These are phyloP conservation scores for Fusarium sp. DNA, from an alignment of 2,329 filamentous ascomycete species.

Conservation along the genomic window DNA sequence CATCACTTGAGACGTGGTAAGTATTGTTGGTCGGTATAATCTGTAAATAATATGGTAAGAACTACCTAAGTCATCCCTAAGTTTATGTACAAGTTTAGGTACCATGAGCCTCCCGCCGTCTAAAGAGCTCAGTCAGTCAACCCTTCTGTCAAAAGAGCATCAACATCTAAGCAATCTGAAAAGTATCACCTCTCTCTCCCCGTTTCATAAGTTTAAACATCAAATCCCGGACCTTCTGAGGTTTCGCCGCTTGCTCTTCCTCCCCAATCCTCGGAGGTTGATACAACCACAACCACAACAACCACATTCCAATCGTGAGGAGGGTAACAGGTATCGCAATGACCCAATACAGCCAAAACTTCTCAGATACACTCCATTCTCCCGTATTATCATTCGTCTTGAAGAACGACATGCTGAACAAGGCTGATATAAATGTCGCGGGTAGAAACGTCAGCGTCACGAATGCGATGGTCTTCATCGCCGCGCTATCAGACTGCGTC, in stretches of 20 bases:
- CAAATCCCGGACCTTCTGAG: not conserved
- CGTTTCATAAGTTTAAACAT: not conserved
- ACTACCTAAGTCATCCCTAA: too few relatives aligned
- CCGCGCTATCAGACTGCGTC: slow-evolving; percentile 58
- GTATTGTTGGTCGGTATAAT: too few relatives aligned
- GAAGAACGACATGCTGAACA: slow-evolving; percentile 62
- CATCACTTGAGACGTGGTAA: too few relatives aligned
- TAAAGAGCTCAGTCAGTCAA: too few relatives aligned
- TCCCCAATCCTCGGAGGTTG: slow-evolving; percentile 13
- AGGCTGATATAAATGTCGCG: slow-evolving; percentile 60
- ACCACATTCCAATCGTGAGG: slow-evolving; percentile 38
- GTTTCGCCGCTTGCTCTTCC: not conserved
- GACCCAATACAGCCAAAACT: slow-evolving; percentile 53
- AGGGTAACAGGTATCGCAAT: slow-evolving; percentile 47
- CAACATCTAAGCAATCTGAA: not conserved
- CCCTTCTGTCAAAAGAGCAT: too few relatives aligned
- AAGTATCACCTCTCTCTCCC: not conserved
- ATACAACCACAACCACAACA: slow-evolving; percentile 8
- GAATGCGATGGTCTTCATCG: slow-evolving; percentile 63
- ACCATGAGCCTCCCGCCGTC: too few relatives aligned
- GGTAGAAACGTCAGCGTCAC: slow-evolving; percentile 62
- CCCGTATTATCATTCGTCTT: slow-evolving; percentile 39
- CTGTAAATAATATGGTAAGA: too few relatives aligned
- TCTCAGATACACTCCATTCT: slow-evolving; percentile 44
- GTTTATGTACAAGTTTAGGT: too few relatives aligned